Base-by-base conservation (phyloP, 257 asterid genomes). In the Coffea eugenioides region DNA sequence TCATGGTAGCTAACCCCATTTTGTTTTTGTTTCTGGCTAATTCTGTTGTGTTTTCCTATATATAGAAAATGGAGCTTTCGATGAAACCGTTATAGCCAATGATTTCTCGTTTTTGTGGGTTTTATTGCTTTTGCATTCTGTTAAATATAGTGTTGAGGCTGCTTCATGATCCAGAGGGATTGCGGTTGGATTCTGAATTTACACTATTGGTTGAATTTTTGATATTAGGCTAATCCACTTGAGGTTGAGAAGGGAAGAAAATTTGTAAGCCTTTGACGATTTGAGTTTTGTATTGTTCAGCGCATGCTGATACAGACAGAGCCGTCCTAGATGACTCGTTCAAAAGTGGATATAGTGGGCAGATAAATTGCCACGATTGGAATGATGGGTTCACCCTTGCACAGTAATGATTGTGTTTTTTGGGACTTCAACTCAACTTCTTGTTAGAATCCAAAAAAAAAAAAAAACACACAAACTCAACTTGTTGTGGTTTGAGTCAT, bases 1-100 rank as follows among this genome's bases (percentile, higher is more conserved):
- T 67, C n/a, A 1, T 67, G n/a, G 25, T 12, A 39, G 48, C 43
- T 5, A 94, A 92, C 5, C 97, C 98, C 8, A 92, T 79, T 7
- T 39, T 39, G 3, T 39, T 39, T 39, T 39, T 39, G 43, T 39
- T 39, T 39, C 43, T 39, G 43, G 43, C 43, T 39, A 4, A 39
- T 52, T 56, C 20, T 56, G 34, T 57, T 7, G 11, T 56, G 65
- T 6, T 57, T 57, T 6, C 7, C 27, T 57, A 5, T 57, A 6
- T 57, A 21, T 20, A 57, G 65, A 57, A 57, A 57, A 57, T 20
- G 65, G 65, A 20, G 27, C 2, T 6, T 31, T 4, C 11, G 70
- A 27, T 31, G 2, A 10, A 66, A 12, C 13, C 27, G 45, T 25
- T 66, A 45, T 31, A 31, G 45, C 45, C 71, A 66, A 66, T 34